Evolutionary conservation across 1,284 basidiomycete genomes (phyloP), one percentile per base, ranked within the genome.

Genomic region (Ganoderma multipileum): DNA sequence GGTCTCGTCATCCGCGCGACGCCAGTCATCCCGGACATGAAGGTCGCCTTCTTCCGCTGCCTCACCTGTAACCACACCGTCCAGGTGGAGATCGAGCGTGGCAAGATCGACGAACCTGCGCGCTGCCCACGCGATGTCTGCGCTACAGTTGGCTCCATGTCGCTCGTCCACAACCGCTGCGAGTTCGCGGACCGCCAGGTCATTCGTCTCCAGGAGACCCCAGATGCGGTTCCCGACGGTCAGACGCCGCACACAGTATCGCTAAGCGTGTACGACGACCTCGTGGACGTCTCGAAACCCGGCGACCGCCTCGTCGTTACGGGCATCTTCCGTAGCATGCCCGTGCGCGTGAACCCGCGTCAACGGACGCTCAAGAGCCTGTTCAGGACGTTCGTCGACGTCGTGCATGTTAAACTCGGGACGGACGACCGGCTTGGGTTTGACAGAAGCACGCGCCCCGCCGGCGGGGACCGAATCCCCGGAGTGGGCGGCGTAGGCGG

Each of bases 11-110:
- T 99, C 74, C 94, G 98, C 52, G 95, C 96, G 0, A 99, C 97
- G 0, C 95, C 97, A 4, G 93, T 99, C 76, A 99, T 99, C 68
- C 97, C 98, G 2, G 97, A 99, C 81, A 99, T 99, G 98, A 96
- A 96, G 82, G 88, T 90, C 76, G 97, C 97, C 39, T 99, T 99
- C 85, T 99, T 99, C 90, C 94, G 97, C 60, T 99, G 97, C 82
- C 84, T 95, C n/a, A 93, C 92, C 50, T 99, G 98, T 80, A 93
- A 93, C 68, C 97, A 99, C 81, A 98, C 97, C 6, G 90, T 96
- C 8, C 93, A 95, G 78, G 95, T 95, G 71, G 96, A 98, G 77
- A 98, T 99, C 67, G 96, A 99, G 80, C 91, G 97, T 14, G 97
- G 97, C 50, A 94, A 95, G 79, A 99, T 99, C 75, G 90, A 93